phyloP scores from a whole-genome alignment of 208 protist genomes.

The Borovskyia barvae region DNA sequence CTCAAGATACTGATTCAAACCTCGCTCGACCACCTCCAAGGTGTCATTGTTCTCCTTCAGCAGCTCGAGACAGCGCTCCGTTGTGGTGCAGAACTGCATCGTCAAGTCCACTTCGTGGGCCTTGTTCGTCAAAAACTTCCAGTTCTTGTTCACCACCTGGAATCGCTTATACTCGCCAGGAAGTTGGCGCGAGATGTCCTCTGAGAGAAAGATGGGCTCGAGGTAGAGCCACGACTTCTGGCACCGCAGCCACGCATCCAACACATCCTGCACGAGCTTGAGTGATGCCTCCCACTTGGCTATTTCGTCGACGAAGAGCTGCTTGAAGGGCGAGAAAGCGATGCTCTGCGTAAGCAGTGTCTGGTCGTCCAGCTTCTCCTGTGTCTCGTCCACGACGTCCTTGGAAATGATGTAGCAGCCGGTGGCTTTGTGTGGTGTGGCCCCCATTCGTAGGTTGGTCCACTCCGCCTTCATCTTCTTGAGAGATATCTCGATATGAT shows the following conservation, averaged over 20 bases:
- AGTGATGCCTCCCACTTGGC: slow-evolving; percentile 90
- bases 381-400: slow-evolving; percentile 89
- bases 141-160: slow-evolving; percentile 93
- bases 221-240: slow-evolving; percentile 97
- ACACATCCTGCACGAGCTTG: slow-evolving; percentile 85
- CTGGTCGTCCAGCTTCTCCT: slow-evolving; percentile 96
- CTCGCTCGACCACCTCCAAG: slow-evolving; percentile 96
- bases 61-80: slow-evolving; percentile 76
- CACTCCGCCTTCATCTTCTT: slow-evolving; percentile 94
- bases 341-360: slow-evolving; percentile 96
- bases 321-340: slow-evolving; percentile 96
- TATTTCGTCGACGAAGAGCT: slow-evolving; percentile 95
- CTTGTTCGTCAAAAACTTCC: slow-evolving; percentile 87
- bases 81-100: slow-evolving; percentile 82
- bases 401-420: slow-evolving; percentile 92
- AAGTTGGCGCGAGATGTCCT: slow-evolving; percentile 95
- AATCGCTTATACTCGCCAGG: slow-evolving; percentile 94
- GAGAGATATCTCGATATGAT: slow-evolving; percentile 93
- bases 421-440: slow-evolving; percentile 89
- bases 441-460: slow-evolving; percentile 82
- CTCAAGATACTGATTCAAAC: slow-evolving; percentile 96
- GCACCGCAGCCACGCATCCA: slow-evolving; percentile 94
- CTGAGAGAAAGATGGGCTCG: slow-evolving; percentile 96
- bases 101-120: slow-evolving; percentile 81
- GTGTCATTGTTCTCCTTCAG: slow-evolving; percentile 93